Conservation (phyloP, 148 eudicot species). For the Chenopodium suecicum region DNA sequence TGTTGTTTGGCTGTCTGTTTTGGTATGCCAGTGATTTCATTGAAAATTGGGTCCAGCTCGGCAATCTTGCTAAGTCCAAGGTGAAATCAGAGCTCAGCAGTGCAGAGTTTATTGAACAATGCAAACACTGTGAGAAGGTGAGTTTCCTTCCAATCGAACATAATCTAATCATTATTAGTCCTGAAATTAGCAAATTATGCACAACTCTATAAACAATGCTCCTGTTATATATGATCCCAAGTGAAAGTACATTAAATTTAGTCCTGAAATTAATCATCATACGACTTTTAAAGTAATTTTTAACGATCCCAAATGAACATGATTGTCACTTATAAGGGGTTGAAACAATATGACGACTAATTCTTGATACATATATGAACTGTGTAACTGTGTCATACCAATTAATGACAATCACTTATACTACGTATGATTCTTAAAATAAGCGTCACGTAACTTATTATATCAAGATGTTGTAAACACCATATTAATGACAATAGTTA, state of each 20-base stretch:
- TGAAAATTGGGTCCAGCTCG: slow-evolving; percentile 88
- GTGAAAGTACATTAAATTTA: neutral
- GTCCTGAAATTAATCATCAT: neutral
- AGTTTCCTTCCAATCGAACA: neutral
- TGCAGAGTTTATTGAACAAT: slow-evolving; percentile 54
- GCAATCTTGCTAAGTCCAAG: slow-evolving; percentile 61
- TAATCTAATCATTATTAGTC: neutral
- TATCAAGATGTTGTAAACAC: no score
- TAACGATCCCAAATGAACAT: neutral
- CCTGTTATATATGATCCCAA: neutral
- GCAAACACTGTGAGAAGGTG: slow-evolving; percentile 68
- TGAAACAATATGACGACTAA: neutral
- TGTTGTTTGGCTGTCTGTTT: slow-evolving; percentile 17
- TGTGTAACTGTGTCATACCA: no score
- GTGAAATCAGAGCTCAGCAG: slow-evolving; percentile 37
- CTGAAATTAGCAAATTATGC: neutral
- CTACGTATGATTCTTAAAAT: no score
- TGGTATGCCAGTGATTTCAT: slow-evolving; percentile 52
- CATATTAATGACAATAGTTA: no score
- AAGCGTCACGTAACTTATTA: neutral
- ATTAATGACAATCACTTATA: no score
- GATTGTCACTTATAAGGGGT: neutral
- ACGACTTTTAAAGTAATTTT: neutral
- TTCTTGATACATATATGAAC: neutral
- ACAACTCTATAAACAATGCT: neutral